Evolutionary conservation across 306 rosid species (phyloP).

Genomic region (Prunus persica): DNA sequence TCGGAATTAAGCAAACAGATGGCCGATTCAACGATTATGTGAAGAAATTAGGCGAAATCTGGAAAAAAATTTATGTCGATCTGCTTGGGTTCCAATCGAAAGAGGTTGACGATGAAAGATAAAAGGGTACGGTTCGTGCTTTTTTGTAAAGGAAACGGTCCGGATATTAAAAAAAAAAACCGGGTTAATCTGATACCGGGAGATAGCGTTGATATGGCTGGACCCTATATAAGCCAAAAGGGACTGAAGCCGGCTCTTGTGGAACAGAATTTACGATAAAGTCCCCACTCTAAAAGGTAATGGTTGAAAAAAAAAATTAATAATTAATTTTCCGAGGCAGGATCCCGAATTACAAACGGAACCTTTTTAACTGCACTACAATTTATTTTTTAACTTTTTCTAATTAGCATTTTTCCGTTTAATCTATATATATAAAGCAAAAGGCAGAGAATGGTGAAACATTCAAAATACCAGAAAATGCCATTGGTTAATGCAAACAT

Average conservation of each 20-base stretch:
- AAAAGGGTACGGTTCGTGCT: conserved; percentile 30
- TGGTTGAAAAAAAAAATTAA: background rate
- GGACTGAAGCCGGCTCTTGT: conserved; percentile 10
- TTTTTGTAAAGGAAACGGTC: conserved; percentile 22
- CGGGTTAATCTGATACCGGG: conserved; percentile 18
- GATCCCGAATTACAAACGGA: too few species aligned
- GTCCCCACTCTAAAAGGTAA: background rate
- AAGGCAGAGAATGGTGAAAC: too few species aligned
- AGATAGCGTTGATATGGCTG: conserved; percentile 9
- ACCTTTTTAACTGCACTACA: too few species aligned
- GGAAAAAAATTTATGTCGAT: conserved; percentile 7
- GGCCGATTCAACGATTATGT: conserved; percentile 22
- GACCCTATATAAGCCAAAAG: background rate
- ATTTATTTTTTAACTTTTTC: too few species aligned
- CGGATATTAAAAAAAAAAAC: conserved; percentile 2
- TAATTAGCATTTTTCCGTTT: too few species aligned
- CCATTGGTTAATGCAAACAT: too few species aligned
- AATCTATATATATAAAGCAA: too few species aligned
- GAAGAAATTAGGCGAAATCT: conserved; percentile 12
- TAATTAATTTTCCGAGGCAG: too few species aligned
- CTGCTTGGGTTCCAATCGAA: conserved; percentile 13
- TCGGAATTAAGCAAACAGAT: conserved; percentile 16
- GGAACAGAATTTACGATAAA: background rate
- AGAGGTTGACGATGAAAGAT: conserved; percentile 18
- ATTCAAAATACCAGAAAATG: too few species aligned